Evolutionary conservation across 2,329 filamentous ascomycete genomes (phyloP), one percentile per base, ranked within the genome.

Genomic region (Aspergillus ustus): DNA sequence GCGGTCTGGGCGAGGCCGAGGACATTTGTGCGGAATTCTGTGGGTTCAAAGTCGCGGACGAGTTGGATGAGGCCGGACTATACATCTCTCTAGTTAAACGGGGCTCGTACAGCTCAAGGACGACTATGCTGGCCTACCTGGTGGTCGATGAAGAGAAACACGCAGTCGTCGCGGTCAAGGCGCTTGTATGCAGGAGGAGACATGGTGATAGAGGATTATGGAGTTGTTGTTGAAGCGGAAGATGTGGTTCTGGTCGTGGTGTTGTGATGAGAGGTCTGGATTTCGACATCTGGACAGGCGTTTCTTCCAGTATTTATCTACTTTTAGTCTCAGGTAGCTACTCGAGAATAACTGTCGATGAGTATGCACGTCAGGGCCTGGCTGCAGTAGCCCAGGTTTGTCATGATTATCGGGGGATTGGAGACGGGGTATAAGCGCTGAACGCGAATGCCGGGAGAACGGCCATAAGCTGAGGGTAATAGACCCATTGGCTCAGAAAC

Each of bases 21-120:
- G 7, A 52, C 49, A 34, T 52, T 52, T 2, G 49, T 52, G 15
- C 49, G 49, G 49, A 52, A 52, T n/a, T 52, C 49, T 7, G 29
- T 52, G 17, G 49, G 49, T n/a, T 52, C 49, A 9, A 52, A 52
- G 29, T 52, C 49, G 25, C 49, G 50, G 13, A 49, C 46, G 13
- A 49, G 22, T 20, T 49, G 46, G 22, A 49, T 49, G 19, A 49
- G 46, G 6, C 46, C 46, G 19, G 46, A 28, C 44, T 46, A 19
- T 46, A 19, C n/a, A 9, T 46, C 1, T 9, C 4, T n/a, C 6
- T 1, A 7, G 44, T 17, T 17, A 17, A 8, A n/a, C 15, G 5
- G 15, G 7, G n/a, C 37, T 43, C 17, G 44, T 7, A 46, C n/a
- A 15, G 7, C 7, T 46, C 13, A 15, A 25, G 22, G 4, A 4